Percentiles rank a stretch among this genome's conserved stretches.
Evolutionary conservation across 148 eudicot species (phyloP).

Genomic region (Rhododendron molle): DNA sequence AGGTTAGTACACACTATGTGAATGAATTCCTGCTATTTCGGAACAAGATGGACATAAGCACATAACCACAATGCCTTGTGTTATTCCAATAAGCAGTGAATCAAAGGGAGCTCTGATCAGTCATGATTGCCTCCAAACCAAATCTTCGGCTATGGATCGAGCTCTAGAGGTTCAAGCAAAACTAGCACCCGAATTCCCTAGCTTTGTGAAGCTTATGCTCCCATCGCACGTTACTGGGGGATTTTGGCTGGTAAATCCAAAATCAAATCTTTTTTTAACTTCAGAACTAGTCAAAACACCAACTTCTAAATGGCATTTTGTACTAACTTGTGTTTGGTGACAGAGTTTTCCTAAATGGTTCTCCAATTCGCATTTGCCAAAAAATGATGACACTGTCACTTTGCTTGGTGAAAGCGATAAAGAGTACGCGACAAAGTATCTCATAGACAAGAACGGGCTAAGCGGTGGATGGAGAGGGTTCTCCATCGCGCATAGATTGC

Average conservation of each 20-base stretch:
- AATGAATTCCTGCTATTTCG: neutral
- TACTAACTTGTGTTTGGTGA: slow-evolving; percentile 1
- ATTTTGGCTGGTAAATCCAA: slow-evolving; percentile 43
- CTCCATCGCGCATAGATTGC: slow-evolving; percentile 34
- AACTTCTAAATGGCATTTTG: neutral
- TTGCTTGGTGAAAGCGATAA: slow-evolving; percentile 30
- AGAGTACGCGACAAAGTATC: slow-evolving; percentile 29
- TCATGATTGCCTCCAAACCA: neutral
- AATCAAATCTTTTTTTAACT: neutral
- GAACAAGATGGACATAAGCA: neutral
- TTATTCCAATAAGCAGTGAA: slow-evolving; percentile 5
- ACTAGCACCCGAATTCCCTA: slow-evolving; percentile 24
- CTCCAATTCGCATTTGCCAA: slow-evolving; percentile 30
- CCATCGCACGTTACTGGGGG: slow-evolving; percentile 45
- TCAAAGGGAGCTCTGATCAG: slow-evolving; percentile 1
- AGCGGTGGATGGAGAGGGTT: slow-evolving; percentile 54
- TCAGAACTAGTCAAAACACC: neutral
- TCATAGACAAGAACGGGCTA: slow-evolving; percentile 28
- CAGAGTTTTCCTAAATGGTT: slow-evolving; percentile 32
- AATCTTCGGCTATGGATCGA: slow-evolving; percentile 23
- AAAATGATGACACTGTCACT: slow-evolving; percentile 22
- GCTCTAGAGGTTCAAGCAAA: slow-evolving; percentile 32
- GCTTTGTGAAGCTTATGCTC: slow-evolving; percentile 38
- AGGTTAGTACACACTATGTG: slow-evolving; percentile 13
- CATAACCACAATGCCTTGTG: neutral